phyloP scores from a whole-genome alignment of 164 flowering plant species.

The Vitis riparia region DNA sequence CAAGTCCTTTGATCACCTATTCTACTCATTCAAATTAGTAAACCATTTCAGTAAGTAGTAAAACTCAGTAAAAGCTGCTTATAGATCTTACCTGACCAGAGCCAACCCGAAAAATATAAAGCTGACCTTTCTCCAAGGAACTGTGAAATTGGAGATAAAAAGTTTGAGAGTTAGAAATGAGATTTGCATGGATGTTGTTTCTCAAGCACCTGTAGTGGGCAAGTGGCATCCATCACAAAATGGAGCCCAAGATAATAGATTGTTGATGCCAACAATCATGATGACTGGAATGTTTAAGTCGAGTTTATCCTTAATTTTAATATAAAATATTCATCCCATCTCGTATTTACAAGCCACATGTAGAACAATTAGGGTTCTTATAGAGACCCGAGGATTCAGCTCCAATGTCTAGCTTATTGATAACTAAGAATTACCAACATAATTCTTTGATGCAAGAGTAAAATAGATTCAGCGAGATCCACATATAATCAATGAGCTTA shows the following conservation, averaged over 20 bases:
- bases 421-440: neutral
- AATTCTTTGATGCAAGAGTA: neutral
- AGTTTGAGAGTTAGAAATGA: slow-evolving; percentile 1
- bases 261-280: too few relatives aligned
- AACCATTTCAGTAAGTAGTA: slow-evolving; percentile 3
- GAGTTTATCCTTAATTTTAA: too few relatives aligned
- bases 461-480: neutral
- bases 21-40: slow-evolving; percentile 17
- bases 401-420: too few relatives aligned
- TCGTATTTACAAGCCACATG: too few relatives aligned
- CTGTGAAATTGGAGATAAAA: slow-evolving; percentile 34
- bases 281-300: too few relatives aligned
- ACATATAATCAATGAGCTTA: slow-evolving; percentile 18
- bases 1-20: slow-evolving; percentile 96
- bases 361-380: too few relatives aligned
- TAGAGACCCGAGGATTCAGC: too few relatives aligned
- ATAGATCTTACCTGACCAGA: slow-evolving; percentile 73
- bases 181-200: too few relatives aligned
- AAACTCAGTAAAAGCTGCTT: neutral
- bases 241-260: too few relatives aligned
- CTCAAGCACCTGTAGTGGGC: too few relatives aligned
- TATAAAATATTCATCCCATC: too few relatives aligned
- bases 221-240: too few relatives aligned
- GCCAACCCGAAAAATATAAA: slow-evolving; percentile 87
- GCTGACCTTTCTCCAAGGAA: slow-evolving; percentile 88